phyloP scores from a whole-genome alignment of 202 grass and related monocot species.

The Hordeum pubiflorum region DNA sequence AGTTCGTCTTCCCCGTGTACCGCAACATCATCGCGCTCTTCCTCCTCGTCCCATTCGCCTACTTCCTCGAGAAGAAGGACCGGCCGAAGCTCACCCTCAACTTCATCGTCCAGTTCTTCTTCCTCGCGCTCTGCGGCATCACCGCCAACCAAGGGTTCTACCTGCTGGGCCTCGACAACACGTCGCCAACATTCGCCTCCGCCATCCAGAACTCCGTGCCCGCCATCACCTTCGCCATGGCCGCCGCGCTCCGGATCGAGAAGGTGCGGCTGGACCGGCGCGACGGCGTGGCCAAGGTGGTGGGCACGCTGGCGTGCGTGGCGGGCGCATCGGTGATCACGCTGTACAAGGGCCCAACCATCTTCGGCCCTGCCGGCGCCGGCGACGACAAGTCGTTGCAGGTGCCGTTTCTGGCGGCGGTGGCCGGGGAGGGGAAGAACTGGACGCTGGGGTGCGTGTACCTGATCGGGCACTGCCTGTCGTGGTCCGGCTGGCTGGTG shows the following conservation, averaged over 20 bases:
- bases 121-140: constrained; percentile 87
- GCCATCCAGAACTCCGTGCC: constrained; percentile 95
- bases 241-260: constrained; percentile 74
- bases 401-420: constrained; percentile 12
- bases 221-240: constrained; percentile 97
- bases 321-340: constrained; percentile 90
- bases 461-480: constrained; percentile 88
- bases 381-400: neutral
- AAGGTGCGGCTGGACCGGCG: constrained; percentile 61
- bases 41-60: constrained; percentile 83
- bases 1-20: constrained; percentile 84
- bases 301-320: constrained; percentile 70
- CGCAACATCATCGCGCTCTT: neutral
- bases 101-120: constrained; percentile 81
- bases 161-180: constrained; percentile 86
- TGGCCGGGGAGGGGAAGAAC: constrained; percentile 38
- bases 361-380: constrained; percentile 40
- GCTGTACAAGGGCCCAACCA: constrained; percentile 74
- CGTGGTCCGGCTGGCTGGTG: constrained; percentile 97
- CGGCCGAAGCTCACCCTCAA: constrained; percentile 55
- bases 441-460: constrained; percentile 94
- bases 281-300: constrained; percentile 73
- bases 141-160: constrained; percentile 98
- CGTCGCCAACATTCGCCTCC: constrained; percentile 84
- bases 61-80: constrained; percentile 98